Base-by-base conservation (phyloP, 495 filamentous ascomycete species). In the Xylona heveae region DNA sequence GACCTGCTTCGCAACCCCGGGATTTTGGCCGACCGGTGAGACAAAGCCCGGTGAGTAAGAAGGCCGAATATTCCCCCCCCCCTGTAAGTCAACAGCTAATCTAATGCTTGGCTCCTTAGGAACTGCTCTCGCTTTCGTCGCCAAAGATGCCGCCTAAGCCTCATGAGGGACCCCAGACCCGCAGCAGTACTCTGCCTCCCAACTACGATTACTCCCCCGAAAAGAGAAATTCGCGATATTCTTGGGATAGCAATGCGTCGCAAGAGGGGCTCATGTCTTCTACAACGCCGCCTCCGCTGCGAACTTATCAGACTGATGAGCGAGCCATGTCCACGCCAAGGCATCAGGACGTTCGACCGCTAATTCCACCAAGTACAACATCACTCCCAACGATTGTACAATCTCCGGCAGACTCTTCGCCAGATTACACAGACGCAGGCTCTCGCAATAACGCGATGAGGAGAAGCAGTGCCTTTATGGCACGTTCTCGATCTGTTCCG, bases 241-340 rank as follows among this genome's bases (percentile, higher is more conserved):
- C 75, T 3, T 77, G 68, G 71, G 67, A 52, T 32, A 80, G 73
- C 42, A 65, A 68, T 34, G 59, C 68, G 31, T 76, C 75, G 3
- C 56, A 61, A 33, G 73, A 79, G 24, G 64, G 62, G 10, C 48
- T 78, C 19, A 60, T 80, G 27, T 46, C 41, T 35, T 43, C 55
- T 26, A 41, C 55, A 36, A 40, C 44, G 29, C 29, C 43, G 38
- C 35, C 48, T 31, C 15, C 26, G 6, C 9, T 28, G n/a, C n/a
- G n/a, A n/a, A n/a, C n/a, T n/a, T n/a, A n/a, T n/a, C n/a, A n/a
- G n/a, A n/a, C n/a, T n/a, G n/a, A 7, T 3, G 25, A 35, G 3
- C 12, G 9, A 33, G 28, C 17, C 9, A 26, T 24, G 21, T 20
- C 19, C 14, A 32, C 35, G 12, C 17, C 35, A n/a, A 15, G 18